Conservation (phyloP, 2,329 filamentous ascomycete genomes). For the Pestalotiopsis sp. region DNA sequence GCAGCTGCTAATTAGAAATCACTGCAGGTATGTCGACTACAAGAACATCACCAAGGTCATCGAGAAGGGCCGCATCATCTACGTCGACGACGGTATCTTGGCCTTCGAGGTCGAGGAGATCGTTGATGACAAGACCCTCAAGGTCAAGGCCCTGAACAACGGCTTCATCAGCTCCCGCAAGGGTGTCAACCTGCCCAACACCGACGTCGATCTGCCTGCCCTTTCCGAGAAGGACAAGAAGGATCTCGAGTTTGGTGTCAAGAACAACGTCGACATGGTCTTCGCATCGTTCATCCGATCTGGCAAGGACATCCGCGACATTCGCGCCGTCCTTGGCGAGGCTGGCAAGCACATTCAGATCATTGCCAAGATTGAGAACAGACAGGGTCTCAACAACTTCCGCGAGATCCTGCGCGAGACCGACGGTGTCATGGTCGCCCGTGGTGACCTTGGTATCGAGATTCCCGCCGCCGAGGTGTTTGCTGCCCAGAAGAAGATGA, state of each 20-base stretch:
- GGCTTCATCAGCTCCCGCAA: conserved; percentile 98
- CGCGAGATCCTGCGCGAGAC: conserved; percentile 94
- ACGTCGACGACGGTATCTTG: conserved; percentile 97
- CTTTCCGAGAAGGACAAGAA: conserved; percentile 97
- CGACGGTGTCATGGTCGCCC: conserved; percentile 99
- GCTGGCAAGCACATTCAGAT: conserved; percentile 97
- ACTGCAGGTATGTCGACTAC: conserved; percentile 92
- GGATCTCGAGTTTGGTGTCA: conserved; percentile 92
- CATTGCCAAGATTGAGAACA: conserved; percentile 99
- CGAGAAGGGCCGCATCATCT: conserved; percentile 86
- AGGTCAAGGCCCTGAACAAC: conserved; percentile 90
- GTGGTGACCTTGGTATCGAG: conserved; percentile 97
- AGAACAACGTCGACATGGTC: conserved; percentile 99
- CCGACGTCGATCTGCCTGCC: conserved; percentile 95
- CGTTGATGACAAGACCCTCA: conserved; percentile 85
- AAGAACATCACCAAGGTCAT: conserved; percentile 99
- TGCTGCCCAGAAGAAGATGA: conserved; percentile 99
- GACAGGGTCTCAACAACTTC: conserved; percentile 99
- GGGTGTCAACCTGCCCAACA: conserved; percentile 98
- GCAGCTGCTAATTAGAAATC: not conserved
- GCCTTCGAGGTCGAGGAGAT: conserved; percentile 92
- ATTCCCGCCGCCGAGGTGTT: conserved; percentile 98
- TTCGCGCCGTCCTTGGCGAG: conserved; percentile 87
- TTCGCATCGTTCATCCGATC: conserved; percentile 98
- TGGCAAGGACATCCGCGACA: conserved; percentile 87